phyloP scores from a whole-genome alignment of 139 green algal species.

The Monoraphidium neglectum region DNA sequence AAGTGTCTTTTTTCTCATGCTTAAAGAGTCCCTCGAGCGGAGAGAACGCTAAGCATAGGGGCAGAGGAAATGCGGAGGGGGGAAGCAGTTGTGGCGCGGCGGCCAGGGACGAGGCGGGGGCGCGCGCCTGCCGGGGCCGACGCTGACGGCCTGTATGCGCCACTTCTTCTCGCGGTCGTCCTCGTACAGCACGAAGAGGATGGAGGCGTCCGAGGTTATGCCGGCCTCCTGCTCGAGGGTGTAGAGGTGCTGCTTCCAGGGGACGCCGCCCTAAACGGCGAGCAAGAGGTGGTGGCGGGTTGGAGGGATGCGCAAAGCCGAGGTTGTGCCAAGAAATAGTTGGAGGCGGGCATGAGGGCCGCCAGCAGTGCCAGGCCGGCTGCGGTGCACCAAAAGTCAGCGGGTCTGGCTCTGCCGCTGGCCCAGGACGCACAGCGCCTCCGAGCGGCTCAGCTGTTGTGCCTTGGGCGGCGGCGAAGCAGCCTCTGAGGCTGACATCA shows the following conservation, averaged over 20 bases:
- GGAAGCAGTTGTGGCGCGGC: background rate
- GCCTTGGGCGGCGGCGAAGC: too few species aligned
- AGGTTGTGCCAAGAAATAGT: too few species aligned
- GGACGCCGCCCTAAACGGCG: constrained; percentile 34
- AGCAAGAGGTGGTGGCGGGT: too few species aligned
- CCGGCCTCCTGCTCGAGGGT: constrained; percentile 89
- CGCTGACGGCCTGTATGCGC: constrained; percentile 58
- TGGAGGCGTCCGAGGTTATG: constrained; percentile 49
- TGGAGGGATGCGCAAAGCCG: too few species aligned
- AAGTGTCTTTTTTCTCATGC: too few species aligned
- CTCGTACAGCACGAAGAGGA: constrained; percentile 71
- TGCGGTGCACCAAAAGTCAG: too few species aligned
- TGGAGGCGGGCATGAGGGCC: too few species aligned
- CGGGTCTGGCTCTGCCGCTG: too few species aligned
- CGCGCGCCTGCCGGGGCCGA: background rate
- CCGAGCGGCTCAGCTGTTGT: too few species aligned
- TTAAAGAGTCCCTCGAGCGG: background rate
- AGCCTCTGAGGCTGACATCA: too few species aligned
- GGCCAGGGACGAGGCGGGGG: background rate
- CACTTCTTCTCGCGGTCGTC: constrained; percentile 83
- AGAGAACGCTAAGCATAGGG: background rate
- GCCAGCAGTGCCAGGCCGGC: too few species aligned
- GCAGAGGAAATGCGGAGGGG: background rate
- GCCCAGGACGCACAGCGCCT: too few species aligned
- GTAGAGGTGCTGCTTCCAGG: constrained; percentile 98